Base-by-base conservation (phyloP, 1,139 yeast species). In the Candida glucosophila region DNA sequence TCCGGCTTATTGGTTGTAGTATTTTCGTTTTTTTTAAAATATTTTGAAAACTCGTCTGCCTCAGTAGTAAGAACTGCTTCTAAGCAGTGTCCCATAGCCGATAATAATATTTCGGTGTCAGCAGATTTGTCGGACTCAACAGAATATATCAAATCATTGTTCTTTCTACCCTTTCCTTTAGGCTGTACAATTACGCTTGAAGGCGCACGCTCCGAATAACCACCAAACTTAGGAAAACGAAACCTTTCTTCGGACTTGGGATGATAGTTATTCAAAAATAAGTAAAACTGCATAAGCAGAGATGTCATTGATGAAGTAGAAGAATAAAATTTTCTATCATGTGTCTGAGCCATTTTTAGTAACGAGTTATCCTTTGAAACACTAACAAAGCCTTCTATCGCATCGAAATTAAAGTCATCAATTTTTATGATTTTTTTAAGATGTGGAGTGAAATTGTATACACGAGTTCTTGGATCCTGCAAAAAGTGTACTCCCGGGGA, bases 281-380 rank as follows among this genome's bases (percentile, higher is more conserved):
- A 64, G 50, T 90, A 95, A 35, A 88, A 60, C 30, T 86, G 94
- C 8, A 76, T 63, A 27, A 90, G 60, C 1, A 78, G 55, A 0
- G 77, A 65, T 0, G 97, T 86, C 80, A 90, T 68, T 3, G 95
- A 80, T 13, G 94, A 81, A 0, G 97, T 86, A 0, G 96, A 85
- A 2, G 93, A 81, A 34, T 72, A 73, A 45, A 66, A 88, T 30
- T 58, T 63, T 30, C 44, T 46, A 14, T 42, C 34, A 14, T 60
- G 54, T 11, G 52, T 43, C 14, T 53, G 39, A 0, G 93, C 77
- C 10, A 79, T 49, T 6, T 55, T 33, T 1, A 71, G 44, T 26
- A 88, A 55, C 2, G 44, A 47, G 7, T 47, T 36, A 51, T 86
- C 95, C 40, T 73, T 71, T 3, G 83, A 72, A 0, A 93, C 78